phyloP scores from a whole-genome alignment of 495 filamentous ascomycete genomes.

The Friedmanniomyces simplex region DNA sequence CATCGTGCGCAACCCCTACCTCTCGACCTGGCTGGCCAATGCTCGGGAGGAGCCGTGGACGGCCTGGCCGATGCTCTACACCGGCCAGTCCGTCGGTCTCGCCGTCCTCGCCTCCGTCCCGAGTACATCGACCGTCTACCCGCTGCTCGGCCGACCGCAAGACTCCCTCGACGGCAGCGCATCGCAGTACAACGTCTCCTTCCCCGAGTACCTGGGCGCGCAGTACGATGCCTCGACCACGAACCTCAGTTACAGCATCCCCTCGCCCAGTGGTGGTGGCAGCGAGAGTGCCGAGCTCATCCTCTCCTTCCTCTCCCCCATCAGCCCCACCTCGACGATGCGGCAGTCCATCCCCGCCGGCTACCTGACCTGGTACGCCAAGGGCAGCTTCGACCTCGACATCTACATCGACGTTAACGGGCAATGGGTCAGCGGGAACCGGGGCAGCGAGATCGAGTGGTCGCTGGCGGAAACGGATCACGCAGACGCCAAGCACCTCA shows the following conservation, averaged over 20 bases:
- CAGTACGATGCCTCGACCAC: conserved; percentile 89
- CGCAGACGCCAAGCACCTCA: conserved; percentile 33
- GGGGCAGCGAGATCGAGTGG: conserved; percentile 60
- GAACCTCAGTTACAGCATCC: conserved; percentile 74
- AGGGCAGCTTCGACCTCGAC: conserved; percentile 61
- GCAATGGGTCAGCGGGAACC: conserved; percentile 74
- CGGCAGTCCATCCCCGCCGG: conserved; percentile 84
- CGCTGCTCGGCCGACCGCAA: conserved; percentile 76
- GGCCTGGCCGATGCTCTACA: conserved; percentile 93
- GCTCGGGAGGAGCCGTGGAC: conserved; percentile 79
- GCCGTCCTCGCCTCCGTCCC: conserved; percentile 69
- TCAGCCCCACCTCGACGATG: conserved; percentile 84
- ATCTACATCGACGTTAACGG: conserved; percentile 85
- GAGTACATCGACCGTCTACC: conserved; percentile 61
- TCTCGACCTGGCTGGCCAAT: conserved; percentile 76
- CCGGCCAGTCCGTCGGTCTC: conserved; percentile 71
- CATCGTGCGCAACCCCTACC: conserved; percentile 82
- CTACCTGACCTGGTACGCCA: conserved; percentile 67
- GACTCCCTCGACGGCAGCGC: conserved; percentile 52
- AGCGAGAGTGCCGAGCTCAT: conserved; percentile 47
- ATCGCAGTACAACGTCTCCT: conserved; percentile 54
- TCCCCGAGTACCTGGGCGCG: conserved; percentile 63
- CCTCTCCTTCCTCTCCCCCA: conserved; percentile 82
- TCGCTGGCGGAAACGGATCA: conserved; percentile 41
- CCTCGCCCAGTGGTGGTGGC: conserved; percentile 33